Evolutionary conservation across 306 rosid genomes (phyloP), one percentile per base, ranked within the genome.

Genomic region (Carpinus fangiana): DNA sequence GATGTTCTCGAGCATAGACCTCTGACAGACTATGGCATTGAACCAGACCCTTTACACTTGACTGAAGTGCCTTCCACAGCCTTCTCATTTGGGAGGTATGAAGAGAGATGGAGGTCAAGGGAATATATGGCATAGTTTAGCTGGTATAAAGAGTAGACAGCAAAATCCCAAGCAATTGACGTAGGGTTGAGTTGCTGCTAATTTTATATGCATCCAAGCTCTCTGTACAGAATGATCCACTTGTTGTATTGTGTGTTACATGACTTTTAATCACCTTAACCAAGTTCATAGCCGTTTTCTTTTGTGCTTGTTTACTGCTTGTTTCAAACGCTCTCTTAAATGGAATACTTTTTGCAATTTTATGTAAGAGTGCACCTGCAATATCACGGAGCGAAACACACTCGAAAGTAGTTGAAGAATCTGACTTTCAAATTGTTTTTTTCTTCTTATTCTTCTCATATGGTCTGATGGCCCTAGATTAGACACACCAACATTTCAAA

Each of bases 21-120:
- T 13, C 89, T 95, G 48, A 92, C 98, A 72, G 98, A 95, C 89
- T 95, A 95, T 52, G 98, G 98, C 70, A 92, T 95, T 11, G 97
- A 92, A 76, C 98, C 98, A 0, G 93, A 95, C 75, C 87, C 96
- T 73, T 87, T 87, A 79, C 91, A 91, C 75, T 48, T 91, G 70
- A 10, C 66, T n/a, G 93, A 85, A 89, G 84, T 72, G 26, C 91
- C 97, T 9, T 70, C 95, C n/a, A n/a, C 87, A 3, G 77, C 90
- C 12, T 85, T 75, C 85, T 82, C 98, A 50, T 84, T 84, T 76
- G 96, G 89, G 80, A 90, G 91, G 76, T 82, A 83, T 34, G 93
- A 92, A 79, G 88, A 89, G 18, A 90, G 91, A 87, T 95, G 97
- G 98, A 66, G 82, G 18, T 79, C 82, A 51, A 88, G 97, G 84